Conservation (phyloP, 371 early-diverging fungal species). For the Mucor circinelloides region DNA sequence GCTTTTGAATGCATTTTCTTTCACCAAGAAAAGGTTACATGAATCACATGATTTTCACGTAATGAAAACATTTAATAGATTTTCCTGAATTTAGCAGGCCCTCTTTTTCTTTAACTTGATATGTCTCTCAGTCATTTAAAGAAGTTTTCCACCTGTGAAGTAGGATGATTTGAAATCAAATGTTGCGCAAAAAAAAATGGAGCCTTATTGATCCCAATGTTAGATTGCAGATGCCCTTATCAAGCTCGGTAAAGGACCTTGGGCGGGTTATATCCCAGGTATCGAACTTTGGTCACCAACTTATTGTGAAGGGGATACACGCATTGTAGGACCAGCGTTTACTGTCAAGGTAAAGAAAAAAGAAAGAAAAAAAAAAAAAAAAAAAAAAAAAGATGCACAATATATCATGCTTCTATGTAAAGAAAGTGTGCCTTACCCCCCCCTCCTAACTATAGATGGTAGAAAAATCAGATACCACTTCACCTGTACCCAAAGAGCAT, state of each 20-base stretch:
- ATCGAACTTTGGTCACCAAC: conserved; percentile 69
- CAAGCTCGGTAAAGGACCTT: conserved; percentile 58
- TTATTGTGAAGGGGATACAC: conserved; percentile 56
- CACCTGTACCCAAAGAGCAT: conserved; percentile 53
- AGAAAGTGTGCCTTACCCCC: neutral
- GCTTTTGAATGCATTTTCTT: too few species aligned
- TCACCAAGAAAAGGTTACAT: neutral
- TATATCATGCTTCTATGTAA: neutral
- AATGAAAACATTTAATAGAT: conserved; percentile 3
- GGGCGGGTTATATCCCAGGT: conserved; percentile 72
- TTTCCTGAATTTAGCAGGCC: neutral
- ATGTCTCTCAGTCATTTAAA: conserved; percentile 11
- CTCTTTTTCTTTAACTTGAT: neutral
- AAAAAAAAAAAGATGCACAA: neutral
- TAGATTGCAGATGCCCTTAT: conserved; percentile 77
- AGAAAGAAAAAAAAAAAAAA: neutral
- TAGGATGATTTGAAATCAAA: neutral
- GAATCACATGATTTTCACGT: neutral
- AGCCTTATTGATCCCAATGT: neutral
- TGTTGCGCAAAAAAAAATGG: neutral
- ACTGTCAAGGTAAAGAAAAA: conserved; percentile 62
- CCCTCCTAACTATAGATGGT: conserved; percentile 49
- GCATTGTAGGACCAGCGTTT: conserved; percentile 76
- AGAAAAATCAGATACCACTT: conserved; percentile 39
- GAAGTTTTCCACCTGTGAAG: conserved; percentile 43